Conservation (phyloP, 306 rosid species). For the Urtica urens region DNA sequence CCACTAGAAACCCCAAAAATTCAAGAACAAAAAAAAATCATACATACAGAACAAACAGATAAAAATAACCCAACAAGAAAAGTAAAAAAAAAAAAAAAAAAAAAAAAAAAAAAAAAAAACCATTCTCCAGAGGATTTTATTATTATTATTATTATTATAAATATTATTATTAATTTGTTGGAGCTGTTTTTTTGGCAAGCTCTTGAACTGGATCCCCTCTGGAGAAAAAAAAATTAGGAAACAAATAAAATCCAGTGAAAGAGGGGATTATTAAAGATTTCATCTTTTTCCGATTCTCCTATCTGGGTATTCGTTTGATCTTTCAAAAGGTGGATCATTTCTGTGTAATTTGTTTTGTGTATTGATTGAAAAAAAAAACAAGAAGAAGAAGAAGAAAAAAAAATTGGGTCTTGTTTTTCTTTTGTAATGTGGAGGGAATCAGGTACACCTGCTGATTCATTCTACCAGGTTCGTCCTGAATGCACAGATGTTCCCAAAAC, state of each 20-base stretch:
- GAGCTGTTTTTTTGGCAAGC: constrained; percentile 25
- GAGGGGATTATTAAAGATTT: constrained; percentile 16
- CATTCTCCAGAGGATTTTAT: not conserved
- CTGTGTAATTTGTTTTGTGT: constrained; percentile 9
- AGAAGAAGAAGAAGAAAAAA: constrained; percentile 5
- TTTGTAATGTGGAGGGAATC: constrained; percentile 77
- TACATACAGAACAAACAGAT: not conserved
- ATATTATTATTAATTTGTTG: constrained; percentile 2
- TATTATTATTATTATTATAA: not conserved
- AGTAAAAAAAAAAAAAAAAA: not conserved
- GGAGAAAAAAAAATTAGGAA: constrained; percentile 14
- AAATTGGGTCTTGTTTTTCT: not conserved
- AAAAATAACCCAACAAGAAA: not conserved
- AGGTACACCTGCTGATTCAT: constrained; percentile 87
- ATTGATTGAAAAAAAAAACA: too few species aligned
- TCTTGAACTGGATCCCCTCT: constrained; percentile 37
- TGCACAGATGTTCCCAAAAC: constrained; percentile 89
- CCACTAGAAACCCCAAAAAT: constrained; percentile 1
- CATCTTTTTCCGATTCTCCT: not conserved
- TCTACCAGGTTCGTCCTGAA: constrained; percentile 80
- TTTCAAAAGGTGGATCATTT: constrained; percentile 39
- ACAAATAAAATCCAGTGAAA: constrained; percentile 10
- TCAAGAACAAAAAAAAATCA: not conserved
- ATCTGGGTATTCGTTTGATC: constrained; percentile 30
- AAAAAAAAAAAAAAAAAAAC: not conserved